A percentile compares a stretch with the other conserved stretches of the same genome.
Conservation (phyloP, 352 stramenopile genomes). For the Pythium insidiosum region DNA sequence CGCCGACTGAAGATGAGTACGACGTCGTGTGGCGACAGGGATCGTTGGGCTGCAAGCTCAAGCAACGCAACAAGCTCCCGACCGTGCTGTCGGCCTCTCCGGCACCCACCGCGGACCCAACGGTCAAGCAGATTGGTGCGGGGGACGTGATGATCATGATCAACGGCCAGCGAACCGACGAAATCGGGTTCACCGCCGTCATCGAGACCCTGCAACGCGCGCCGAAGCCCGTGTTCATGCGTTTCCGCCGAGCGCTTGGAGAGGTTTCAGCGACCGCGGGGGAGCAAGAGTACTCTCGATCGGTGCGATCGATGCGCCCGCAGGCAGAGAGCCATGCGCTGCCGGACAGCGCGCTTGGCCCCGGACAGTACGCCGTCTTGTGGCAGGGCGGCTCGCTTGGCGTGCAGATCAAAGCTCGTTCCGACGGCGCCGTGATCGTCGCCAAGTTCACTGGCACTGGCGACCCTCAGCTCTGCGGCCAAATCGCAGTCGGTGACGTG, state of each 20-base stretch:
- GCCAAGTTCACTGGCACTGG: constrained; percentile 64
- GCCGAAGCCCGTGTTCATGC: constrained; percentile 67
- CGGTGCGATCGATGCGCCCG: not conserved
- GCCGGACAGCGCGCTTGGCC: constrained; percentile 5
- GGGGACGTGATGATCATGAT: constrained; percentile 68
- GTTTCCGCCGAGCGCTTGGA: constrained; percentile 36
- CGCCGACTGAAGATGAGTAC: constrained; percentile 28
- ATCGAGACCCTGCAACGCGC: constrained; percentile 67
- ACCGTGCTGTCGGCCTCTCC: constrained; percentile 58
- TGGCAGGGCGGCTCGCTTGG: constrained; percentile 71
- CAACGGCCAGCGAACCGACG: constrained; percentile 62
- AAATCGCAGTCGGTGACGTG: constrained; percentile 59
- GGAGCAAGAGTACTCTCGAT: no score
- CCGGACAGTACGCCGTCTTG: constrained; percentile 62
- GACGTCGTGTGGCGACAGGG: constrained; percentile 73
- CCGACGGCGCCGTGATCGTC: constrained; percentile 54
- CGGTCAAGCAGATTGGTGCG: constrained; percentile 53
- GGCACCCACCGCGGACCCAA: constrained; percentile 40
- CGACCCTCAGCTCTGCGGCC: constrained; percentile 31
- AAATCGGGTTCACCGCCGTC: constrained; percentile 73
- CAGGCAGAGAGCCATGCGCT: constrained; percentile 1
- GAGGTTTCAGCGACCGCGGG: constrained; percentile 5
- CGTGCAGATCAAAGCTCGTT: constrained; percentile 74
- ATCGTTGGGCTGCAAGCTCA: constrained; percentile 61
- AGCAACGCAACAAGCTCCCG: constrained; percentile 58